These are phyloP conservation scores for Plasmodium billcollinsi DNA, from an alignment of 169 alveolate genomes.

Conservation along the genomic window DNA sequence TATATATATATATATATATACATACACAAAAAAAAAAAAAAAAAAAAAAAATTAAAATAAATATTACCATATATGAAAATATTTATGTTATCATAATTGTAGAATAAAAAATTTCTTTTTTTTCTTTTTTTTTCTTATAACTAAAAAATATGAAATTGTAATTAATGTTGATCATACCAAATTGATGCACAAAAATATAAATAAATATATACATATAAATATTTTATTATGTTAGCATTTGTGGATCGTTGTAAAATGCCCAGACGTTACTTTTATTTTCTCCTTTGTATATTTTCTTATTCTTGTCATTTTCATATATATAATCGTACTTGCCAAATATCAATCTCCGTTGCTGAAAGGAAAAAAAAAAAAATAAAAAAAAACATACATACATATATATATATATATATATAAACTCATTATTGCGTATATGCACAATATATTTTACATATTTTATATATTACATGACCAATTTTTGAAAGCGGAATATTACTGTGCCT, in stretches of 20 bases:
- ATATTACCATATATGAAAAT: no score
- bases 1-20: no score
- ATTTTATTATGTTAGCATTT: conserved; percentile 42
- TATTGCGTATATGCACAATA: not conserved
- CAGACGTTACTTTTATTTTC: conserved; percentile 63
- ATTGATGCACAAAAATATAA: no score
- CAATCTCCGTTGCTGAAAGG: conserved; percentile 53
- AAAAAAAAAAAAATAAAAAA: not conserved
- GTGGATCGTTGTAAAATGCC: conserved; percentile 75
- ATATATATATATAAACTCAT: not conserved
- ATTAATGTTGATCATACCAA: no score
- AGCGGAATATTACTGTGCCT: conserved; percentile 71
- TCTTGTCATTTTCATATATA: conserved; percentile 66
- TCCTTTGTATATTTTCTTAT: conserved; percentile 44
- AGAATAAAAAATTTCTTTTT: no score
- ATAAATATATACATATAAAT: no score
- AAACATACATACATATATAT: not conserved
- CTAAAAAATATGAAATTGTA: no score
- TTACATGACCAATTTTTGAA: conserved; percentile 68
- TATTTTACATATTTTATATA: not conserved
- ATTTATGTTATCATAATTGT: no score
- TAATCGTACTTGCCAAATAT: conserved; percentile 60
- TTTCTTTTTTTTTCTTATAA: no score
- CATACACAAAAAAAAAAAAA: no score
- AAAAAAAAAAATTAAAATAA: no score